Evolutionary conservation across 2,329 filamentous ascomycete species (phyloP).

Genomic region (Harringtonia lauricola): DNA sequence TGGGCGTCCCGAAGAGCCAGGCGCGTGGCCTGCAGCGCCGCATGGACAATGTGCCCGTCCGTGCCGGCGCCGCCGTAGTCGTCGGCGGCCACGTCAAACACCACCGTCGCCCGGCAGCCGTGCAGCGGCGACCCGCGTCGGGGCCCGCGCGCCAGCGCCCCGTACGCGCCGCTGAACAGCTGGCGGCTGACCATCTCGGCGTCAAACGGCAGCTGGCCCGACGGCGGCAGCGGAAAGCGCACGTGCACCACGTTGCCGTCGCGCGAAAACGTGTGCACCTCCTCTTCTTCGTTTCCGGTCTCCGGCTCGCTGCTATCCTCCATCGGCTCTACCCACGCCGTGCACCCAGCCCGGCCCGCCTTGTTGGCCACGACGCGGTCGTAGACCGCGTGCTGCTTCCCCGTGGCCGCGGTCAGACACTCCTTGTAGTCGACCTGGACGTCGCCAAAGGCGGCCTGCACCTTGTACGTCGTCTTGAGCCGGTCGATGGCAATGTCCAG

Average conservation of each 20-base stretch:
- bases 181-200: constrained; percentile 40
- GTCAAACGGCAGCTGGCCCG: constrained; percentile 32
- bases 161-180: constrained; percentile 69
- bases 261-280: constrained; percentile 26
- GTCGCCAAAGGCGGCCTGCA: constrained; percentile 72
- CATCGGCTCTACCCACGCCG: constrained; percentile 54
- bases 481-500: constrained; percentile 86
- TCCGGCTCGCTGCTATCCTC: constrained; percentile 4
- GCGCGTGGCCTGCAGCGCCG: constrained; percentile 52
- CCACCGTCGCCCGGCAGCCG: constrained; percentile 59
- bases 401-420: constrained; percentile 50
- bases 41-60: constrained; percentile 55
- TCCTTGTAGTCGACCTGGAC: constrained; percentile 97
- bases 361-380: constrained; percentile 76
- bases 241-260: constrained; percentile 59
- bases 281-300: not conserved
- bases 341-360: constrained; percentile 65
- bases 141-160: constrained; percentile 77
- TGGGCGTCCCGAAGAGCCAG: constrained; percentile 55
- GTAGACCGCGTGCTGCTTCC: constrained; percentile 50
- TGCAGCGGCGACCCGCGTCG: constrained; percentile 71
- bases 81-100: constrained; percentile 51
- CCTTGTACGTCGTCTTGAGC: constrained; percentile 81
- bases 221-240: constrained; percentile 35
- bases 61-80: constrained; percentile 58